These are phyloP conservation scores for Singerocomus inundabilis DNA, from an alignment of 1,284 basidiomycete genomes.

Conservation along the genomic window DNA sequence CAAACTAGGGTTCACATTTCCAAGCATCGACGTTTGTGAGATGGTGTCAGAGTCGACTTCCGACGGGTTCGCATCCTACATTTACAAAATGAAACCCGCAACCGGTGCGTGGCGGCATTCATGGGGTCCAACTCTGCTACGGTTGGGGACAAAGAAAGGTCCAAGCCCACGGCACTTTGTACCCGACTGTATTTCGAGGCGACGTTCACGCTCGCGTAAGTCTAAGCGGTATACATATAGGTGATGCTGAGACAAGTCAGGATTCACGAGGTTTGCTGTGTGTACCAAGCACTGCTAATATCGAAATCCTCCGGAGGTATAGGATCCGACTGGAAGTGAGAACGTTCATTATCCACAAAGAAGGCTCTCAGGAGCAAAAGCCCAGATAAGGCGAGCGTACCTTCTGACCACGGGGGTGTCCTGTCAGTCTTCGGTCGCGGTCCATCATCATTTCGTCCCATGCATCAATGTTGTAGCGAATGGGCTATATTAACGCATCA, in stretches of 20 bases:
- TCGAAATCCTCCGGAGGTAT: conserved; percentile 72
- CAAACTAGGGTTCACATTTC: not conserved
- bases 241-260: conserved; percentile 1
- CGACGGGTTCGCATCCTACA: not conserved
- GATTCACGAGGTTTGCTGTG: conserved; percentile 44
- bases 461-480: conserved; percentile 78
- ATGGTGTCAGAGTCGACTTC: not conserved
- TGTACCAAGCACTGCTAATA: conserved; percentile 78
- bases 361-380: not conserved
- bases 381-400: conserved; percentile 46
- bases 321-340: conserved; percentile 60
- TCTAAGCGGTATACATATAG: conserved; percentile 23
- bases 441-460: conserved; percentile 98
- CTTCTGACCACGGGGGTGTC: conserved; percentile 79
- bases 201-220: not conserved
- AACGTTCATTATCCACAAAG: not conserved
- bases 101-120: not conserved
- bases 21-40: not conserved
- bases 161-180: not conserved
- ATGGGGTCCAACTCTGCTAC: not conserved
- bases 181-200: not conserved
- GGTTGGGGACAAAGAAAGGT: not conserved
- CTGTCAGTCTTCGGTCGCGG: conserved; percentile 85
- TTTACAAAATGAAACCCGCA: not conserved
- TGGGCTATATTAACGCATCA: conserved; percentile 51